Base-by-base conservation (phyloP, 345 rosid genomes). In the Sonneratia caseolaris region DNA sequence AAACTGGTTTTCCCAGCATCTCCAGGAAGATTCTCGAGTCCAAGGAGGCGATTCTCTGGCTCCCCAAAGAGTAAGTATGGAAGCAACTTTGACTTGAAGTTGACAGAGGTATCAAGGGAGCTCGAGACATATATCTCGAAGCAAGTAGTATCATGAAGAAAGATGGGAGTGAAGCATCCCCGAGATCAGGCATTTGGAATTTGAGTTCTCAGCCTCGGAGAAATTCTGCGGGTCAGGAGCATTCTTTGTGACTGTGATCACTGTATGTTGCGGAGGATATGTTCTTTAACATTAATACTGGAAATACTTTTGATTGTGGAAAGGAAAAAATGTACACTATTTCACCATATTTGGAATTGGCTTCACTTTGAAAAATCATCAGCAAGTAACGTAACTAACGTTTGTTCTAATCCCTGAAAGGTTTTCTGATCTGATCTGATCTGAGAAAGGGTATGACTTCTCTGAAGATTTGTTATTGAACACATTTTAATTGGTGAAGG, bases 41-140 rank as follows among this genome's bases (percentile, higher is more conserved):
- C 99, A 35, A 78, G 97, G 74, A 84, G 99, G 81, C 80, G 98
- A 57, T 85, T 91, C 80, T 93, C 98, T 14, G 87, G 88, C 40
- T 82, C 93, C 65, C 99, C 96, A 3, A 86, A 85, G 81, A 84
- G 84, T 5, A 94, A 90, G 65, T 89, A 95, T 73, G 82, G 86
- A 71, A 88, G 88, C 73, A 91, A 82, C 78, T 92, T 95, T 69
- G 93, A 95, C 79, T 80, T 90, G 87, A 95, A 90, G 84, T 79
- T 87, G 77, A 87, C 96, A 2, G 96, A 91, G 79, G 95, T 91
- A 61, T 94, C 98, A 15, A 86, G 76, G 76, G 98, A 89, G 85
- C 87, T 95, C 6, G 97, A 95, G 76, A 90, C 88, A 51, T 90
- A 90, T 80, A 86, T 92, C 74, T 91, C 97, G 37, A 92, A 79